Conservation (phyloP, 2,329 filamentous ascomycete genomes). For the Leptographium wingfieldii region DNA sequence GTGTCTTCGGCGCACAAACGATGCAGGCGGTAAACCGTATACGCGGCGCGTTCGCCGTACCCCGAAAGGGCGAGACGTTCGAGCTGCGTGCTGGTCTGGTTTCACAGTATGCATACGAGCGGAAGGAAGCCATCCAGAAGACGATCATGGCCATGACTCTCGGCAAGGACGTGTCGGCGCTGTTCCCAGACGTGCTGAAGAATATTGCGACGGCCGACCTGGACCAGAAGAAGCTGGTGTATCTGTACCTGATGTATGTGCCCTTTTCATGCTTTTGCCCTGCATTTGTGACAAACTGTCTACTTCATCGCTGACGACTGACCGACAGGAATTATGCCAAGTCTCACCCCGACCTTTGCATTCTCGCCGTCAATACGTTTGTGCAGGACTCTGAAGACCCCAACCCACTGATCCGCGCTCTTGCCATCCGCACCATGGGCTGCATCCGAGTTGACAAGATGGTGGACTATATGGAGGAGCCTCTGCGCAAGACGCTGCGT, state of each 20-base stretch:
- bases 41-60: conserved; percentile 81
- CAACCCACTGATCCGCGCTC: conserved; percentile 85
- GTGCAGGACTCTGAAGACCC: conserved; percentile 98
- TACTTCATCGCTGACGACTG: neutral
- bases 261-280: neutral
- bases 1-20: neutral
- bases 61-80: conserved; percentile 95
- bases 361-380: conserved; percentile 97
- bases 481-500: conserved; percentile 83
- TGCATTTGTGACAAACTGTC: neutral
- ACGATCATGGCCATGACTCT: conserved; percentile 99
- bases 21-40: conserved; percentile 77
- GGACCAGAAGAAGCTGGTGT: conserved; percentile 99
- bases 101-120: conserved; percentile 98
- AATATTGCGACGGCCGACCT: conserved; percentile 92
- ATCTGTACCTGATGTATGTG: conserved; percentile 86
- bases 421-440: conserved; percentile 96
- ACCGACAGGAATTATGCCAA: conserved; percentile 87
- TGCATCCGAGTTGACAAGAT: conserved; percentile 98
- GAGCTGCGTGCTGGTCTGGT: conserved; percentile 91
- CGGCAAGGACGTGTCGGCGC: conserved; percentile 92
- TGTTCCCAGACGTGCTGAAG: conserved; percentile 96
- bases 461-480: conserved; percentile 99
- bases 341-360: conserved; percentile 95
- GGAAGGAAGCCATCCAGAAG: conserved; percentile 98